Conservation (phyloP, 1,284 basidiomycete species). For the Pyrrhoderma noxium region DNA sequence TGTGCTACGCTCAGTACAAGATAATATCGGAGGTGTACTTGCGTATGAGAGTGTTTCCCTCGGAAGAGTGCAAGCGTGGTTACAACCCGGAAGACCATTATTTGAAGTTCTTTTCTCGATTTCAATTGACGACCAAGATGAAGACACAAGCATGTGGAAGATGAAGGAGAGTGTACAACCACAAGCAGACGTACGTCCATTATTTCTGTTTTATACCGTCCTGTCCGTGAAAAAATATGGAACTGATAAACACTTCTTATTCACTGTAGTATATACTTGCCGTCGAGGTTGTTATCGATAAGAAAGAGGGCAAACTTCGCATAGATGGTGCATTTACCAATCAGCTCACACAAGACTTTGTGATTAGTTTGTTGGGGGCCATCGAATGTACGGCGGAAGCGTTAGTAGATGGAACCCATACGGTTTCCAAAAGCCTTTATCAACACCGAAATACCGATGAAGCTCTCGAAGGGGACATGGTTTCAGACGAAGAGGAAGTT, state of each 20-base stretch:
- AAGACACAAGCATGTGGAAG: constrained; percentile 24
- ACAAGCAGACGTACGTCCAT: constrained; percentile 36
- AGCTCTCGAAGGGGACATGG: not conserved
- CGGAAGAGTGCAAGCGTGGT: constrained; percentile 40
- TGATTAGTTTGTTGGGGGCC: constrained; percentile 23
- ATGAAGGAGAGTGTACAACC: constrained; percentile 35
- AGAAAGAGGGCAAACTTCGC: constrained; percentile 24
- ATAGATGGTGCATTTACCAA: constrained; percentile 30
- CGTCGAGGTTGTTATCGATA: constrained; percentile 37
- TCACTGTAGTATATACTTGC: constrained; percentile 32
- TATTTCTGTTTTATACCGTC: not conserved
- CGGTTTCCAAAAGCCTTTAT: not conserved
- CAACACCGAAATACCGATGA: not conserved
- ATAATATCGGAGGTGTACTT: constrained; percentile 31
- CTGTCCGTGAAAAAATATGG: not conserved
- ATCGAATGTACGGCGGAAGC: constrained; percentile 19
- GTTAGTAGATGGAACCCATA: constrained; percentile 9
- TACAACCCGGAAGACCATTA: constrained; percentile 30
- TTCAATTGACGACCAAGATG: constrained; percentile 28
- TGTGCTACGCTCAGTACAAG: constrained; percentile 32
- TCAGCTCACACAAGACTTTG: constrained; percentile 20
- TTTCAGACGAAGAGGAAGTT: not conserved
- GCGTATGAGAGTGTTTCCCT: constrained; percentile 39
- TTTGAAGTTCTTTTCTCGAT: constrained; percentile 43
- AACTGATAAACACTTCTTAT: constrained; percentile 1